phyloP scores from a whole-genome alignment of 257 asterid species.

The Primulina eburnea region DNA sequence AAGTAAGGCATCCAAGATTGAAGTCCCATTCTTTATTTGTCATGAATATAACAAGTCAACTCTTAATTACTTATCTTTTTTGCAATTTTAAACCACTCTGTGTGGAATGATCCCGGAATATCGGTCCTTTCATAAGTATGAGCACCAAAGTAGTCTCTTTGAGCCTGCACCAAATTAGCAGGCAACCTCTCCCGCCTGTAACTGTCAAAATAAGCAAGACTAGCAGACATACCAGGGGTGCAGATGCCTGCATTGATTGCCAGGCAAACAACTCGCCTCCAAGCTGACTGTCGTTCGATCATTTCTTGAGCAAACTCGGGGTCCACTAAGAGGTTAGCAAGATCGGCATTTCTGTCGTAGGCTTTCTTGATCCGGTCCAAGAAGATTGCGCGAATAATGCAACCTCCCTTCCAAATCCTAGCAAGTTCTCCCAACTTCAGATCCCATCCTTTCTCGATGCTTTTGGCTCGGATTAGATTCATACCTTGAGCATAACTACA shows the following conservation, averaged over 20 bases:
- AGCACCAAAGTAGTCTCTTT: conserved; percentile 95
- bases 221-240: conserved; percentile 95
- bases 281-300: conserved; percentile 79
- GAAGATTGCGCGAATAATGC: conserved; percentile 92
- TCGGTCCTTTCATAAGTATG: conserved; percentile 90
- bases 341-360: conserved; percentile 78
- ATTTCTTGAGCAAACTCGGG: conserved; percentile 90
- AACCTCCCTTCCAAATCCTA: conserved; percentile 96
- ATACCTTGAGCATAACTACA: conserved; percentile 96
- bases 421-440: conserved; percentile 89
- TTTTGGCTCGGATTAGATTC: conserved; percentile 92
- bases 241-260: conserved; percentile 83
- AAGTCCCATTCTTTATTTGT: conserved; percentile 26
- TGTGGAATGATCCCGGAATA: conserved; percentile 71
- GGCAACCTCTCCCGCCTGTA: conserved; percentile 85
- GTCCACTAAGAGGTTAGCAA: conserved; percentile 85
- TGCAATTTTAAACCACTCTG: conserved; percentile 95
- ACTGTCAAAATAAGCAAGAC: conserved; percentile 88
- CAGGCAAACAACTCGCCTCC: conserved; percentile 88
- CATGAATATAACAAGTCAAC: neutral
- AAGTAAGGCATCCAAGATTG: conserved; percentile 15
- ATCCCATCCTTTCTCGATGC: conserved; percentile 84
- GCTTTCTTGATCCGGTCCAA: conserved; percentile 94
- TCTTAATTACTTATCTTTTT: conserved; percentile 38
- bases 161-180: conserved; percentile 94